These are phyloP conservation scores for Hyaloperonospora arabidopsidis DNA, from an alignment of 352 stramenopile species.

Conservation along the genomic window DNA sequence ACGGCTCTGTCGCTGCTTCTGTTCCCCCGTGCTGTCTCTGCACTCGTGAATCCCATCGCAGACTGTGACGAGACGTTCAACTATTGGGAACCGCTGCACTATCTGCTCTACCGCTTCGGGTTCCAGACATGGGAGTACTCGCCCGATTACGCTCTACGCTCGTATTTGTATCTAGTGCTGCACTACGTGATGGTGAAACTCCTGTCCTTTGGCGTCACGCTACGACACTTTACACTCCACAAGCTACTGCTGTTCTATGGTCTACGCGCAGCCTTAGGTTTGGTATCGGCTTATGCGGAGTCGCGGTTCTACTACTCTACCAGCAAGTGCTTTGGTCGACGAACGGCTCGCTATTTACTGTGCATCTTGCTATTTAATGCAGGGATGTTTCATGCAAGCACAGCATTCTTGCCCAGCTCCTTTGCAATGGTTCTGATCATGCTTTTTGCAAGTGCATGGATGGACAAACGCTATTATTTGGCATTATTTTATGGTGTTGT, in stretches of 20 bases:
- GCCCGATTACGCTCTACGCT: conserved; percentile 91
- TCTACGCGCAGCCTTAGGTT: conserved; percentile 70
- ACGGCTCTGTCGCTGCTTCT: conserved; percentile 62
- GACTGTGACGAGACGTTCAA: conserved; percentile 99
- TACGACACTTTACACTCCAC: conserved; percentile 27
- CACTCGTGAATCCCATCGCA: conserved; percentile 77
- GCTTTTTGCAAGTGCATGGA: conserved; percentile 71
- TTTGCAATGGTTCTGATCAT: conserved; percentile 84
- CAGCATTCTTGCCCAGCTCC: conserved; percentile 90
- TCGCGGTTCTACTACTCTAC: conserved; percentile 77
- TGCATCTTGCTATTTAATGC: conserved; percentile 79
- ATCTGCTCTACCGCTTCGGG: conserved; percentile 88
- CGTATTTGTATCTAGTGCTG: conserved; percentile 89
- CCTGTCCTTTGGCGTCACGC: conserved; percentile 28
- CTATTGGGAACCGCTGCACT: conserved; percentile 99
- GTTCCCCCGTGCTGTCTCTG: conserved; percentile 44
- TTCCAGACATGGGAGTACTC: conserved; percentile 90
- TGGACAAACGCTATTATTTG: conserved; percentile 55
- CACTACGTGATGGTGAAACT: conserved; percentile 50
- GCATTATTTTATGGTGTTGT: conserved; percentile 84
- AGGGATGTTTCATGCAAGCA: conserved; percentile 89
- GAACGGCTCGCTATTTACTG: conserved; percentile 59
- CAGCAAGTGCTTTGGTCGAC: conserved; percentile 48
- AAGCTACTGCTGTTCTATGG: conserved; percentile 89
- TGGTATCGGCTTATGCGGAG: conserved; percentile 78